Conservation (phyloP, 2,329 filamentous ascomycete genomes). For the Stagonosporopsis vannaccii region DNA sequence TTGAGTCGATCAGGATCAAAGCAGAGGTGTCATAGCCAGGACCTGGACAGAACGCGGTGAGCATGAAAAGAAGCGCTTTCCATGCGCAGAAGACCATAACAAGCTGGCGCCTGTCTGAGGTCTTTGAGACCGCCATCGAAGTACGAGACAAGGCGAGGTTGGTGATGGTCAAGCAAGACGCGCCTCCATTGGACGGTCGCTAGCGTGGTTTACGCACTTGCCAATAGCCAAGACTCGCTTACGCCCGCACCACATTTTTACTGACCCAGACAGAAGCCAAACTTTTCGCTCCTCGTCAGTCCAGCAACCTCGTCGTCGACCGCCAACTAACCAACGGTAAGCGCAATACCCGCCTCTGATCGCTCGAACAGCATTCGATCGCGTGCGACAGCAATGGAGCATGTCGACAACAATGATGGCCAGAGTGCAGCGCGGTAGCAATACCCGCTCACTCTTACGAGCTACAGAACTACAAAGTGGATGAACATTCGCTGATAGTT, state of each 20-base stretch:
- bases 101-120: slow-evolving; percentile 16
- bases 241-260: slow-evolving; percentile 26
- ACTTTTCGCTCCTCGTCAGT: slow-evolving; percentile 36
- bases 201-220: slow-evolving; percentile 19
- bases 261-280: slow-evolving; percentile 18
- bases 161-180: slow-evolving; percentile 7
- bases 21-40: slow-evolving; percentile 82
- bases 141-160: slow-evolving; percentile 1
- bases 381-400: slow-evolving; percentile 41
- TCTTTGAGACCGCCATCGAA: slow-evolving; percentile 4
- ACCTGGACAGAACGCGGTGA: slow-evolving; percentile 66
- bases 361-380: slow-evolving; percentile 42
- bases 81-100: slow-evolving; percentile 63
- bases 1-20: slow-evolving; percentile 55
- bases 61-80: slow-evolving; percentile 71
- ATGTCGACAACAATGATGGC: slow-evolving; percentile 48
- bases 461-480: slow-evolving; percentile 66
- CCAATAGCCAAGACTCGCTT: slow-evolving; percentile 26
- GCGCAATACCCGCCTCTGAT: slow-evolving; percentile 41
- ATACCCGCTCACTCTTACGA: slow-evolving; percentile 50
- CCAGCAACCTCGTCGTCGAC: slow-evolving; percentile 43
- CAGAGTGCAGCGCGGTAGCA: slow-evolving; percentile 48
- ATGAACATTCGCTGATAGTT: slow-evolving; percentile 87
- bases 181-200: slow-evolving; percentile 21
- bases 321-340: slow-evolving; percentile 49